Evolutionary conservation across 495 filamentous ascomycete genomes (phyloP).

Genomic region (Aspergillus nanangensis): DNA sequence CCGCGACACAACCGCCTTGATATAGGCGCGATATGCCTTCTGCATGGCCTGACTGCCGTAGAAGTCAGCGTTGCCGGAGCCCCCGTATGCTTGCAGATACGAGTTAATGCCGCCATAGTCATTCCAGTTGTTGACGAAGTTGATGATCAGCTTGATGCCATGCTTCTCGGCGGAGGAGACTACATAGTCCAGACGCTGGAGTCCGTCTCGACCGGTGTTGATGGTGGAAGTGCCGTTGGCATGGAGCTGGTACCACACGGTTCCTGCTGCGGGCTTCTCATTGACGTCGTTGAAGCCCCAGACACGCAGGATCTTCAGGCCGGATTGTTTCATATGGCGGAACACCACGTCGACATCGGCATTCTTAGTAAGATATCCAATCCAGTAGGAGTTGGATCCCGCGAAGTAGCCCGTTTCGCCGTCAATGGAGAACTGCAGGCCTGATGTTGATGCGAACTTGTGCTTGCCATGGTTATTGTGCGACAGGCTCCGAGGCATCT

Average conservation of each 20-base stretch:
- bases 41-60: constrained; percentile 55
- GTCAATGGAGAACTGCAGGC: constrained; percentile 57
- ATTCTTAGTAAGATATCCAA: constrained; percentile 60
- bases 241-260: constrained; percentile 58
- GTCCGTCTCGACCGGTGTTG: constrained; percentile 62
- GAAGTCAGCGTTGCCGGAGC: constrained; percentile 47
- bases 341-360: constrained; percentile 59
- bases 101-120: constrained; percentile 65
- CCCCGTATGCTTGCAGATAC: constrained; percentile 60
- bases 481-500: neutral
- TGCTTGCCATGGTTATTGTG: neutral
- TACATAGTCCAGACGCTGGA: constrained; percentile 64
- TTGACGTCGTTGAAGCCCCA: constrained; percentile 73
- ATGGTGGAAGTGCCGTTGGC: constrained; percentile 50
- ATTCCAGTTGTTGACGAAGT: constrained; percentile 52
- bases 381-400: constrained; percentile 74
- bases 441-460: constrained; percentile 45
- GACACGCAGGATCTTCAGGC: constrained; percentile 63
- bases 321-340: constrained; percentile 43
- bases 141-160: constrained; percentile 57
- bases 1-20: constrained; percentile 56
- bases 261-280: constrained; percentile 36
- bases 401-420: constrained; percentile 58
- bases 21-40: constrained; percentile 56
- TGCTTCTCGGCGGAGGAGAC: constrained; percentile 53